These are phyloP conservation scores for Hyaloperonospora brassicae DNA, from an alignment of 352 stramenopile genomes.

Conservation along the genomic window DNA sequence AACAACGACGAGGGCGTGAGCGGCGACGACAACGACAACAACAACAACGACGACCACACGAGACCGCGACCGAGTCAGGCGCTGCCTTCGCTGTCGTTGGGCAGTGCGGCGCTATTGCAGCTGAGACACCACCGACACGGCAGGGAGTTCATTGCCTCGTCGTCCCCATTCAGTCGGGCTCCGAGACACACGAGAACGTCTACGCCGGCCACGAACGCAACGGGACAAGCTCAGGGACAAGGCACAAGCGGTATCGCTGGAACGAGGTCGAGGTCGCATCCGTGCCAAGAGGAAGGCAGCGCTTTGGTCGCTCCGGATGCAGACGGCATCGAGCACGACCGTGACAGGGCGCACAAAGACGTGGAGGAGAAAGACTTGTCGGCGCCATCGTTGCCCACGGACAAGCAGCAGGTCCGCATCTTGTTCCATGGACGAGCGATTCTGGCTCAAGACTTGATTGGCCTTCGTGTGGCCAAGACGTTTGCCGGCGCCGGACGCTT, in stretches of 20 bases:
- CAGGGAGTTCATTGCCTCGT: constrained; percentile 7
- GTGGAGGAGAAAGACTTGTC: constrained; percentile 14
- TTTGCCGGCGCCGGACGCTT: constrained; percentile 76
- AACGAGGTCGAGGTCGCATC: constrained; percentile 5
- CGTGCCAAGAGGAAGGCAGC: constrained; percentile 21
- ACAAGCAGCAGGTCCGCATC: constrained; percentile 40
- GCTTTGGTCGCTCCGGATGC: constrained; percentile 13
- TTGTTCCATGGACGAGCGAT: constrained; percentile 70
- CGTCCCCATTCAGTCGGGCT: constrained; percentile 3
- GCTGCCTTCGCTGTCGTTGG: constrained; percentile 41
- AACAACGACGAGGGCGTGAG: too few species aligned
- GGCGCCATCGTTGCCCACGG: constrained; percentile 23
- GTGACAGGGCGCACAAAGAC: constrained; percentile 14
- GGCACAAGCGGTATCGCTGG: neutral
- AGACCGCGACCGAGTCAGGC: constrained; percentile 7
- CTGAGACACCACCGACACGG: constrained; percentile 11
- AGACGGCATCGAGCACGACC: constrained; percentile 22
- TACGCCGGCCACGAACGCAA: neutral
- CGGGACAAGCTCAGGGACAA: neutral
- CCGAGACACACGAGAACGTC: neutral
- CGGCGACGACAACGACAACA: neutral
- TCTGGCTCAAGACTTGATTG: constrained; percentile 69
- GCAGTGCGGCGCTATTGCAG: constrained; percentile 32
- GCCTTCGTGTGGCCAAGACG: constrained; percentile 75
- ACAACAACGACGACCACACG: neutral